Evolutionary conservation across 2,329 filamentous ascomycete genomes (phyloP).

Genomic region (Scedosporium apiospermum): DNA sequence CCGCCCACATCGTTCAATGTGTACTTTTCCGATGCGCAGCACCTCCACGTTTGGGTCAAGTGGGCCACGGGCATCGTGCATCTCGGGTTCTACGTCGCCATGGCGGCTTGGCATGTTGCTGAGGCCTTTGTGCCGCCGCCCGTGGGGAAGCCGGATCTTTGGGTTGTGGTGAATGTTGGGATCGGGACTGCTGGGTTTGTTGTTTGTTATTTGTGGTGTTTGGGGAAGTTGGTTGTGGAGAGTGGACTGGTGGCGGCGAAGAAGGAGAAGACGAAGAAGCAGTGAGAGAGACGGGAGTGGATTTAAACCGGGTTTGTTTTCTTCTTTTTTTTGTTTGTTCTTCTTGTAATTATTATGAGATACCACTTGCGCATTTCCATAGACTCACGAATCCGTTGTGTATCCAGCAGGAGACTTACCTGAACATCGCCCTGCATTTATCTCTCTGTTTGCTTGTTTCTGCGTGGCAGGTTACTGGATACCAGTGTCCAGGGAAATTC

Average conservation of each 20-base stretch:
- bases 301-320: not conserved
- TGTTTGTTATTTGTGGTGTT: slow-evolving; percentile 85
- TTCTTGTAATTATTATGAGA: not conserved
- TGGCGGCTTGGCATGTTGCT: slow-evolving; percentile 72
- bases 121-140: slow-evolving; percentile 64
- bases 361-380: too few species aligned
- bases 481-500: too few species aligned
- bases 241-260: slow-evolving; percentile 39
- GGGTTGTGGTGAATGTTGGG: slow-evolving; percentile 85
- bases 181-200: slow-evolving; percentile 78
- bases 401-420: too few species aligned
- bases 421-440: too few species aligned
- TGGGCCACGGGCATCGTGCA: slow-evolving; percentile 63
- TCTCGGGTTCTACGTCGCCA: slow-evolving; percentile 62
- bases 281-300: not conserved
- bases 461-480: too few species aligned
- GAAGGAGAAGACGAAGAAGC: slow-evolving; percentile 28
- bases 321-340: not conserved
- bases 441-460: too few species aligned
- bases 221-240: slow-evolving; percentile 56
- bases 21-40: slow-evolving; percentile 40
- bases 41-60: slow-evolving; percentile 31
- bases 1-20: slow-evolving; percentile 65
- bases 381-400: too few species aligned
- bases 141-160: slow-evolving; percentile 75